Base-by-base conservation (phyloP, 495 filamentous ascomycete genomes). In the Hyphodiscus hymeniophilus region DNA sequence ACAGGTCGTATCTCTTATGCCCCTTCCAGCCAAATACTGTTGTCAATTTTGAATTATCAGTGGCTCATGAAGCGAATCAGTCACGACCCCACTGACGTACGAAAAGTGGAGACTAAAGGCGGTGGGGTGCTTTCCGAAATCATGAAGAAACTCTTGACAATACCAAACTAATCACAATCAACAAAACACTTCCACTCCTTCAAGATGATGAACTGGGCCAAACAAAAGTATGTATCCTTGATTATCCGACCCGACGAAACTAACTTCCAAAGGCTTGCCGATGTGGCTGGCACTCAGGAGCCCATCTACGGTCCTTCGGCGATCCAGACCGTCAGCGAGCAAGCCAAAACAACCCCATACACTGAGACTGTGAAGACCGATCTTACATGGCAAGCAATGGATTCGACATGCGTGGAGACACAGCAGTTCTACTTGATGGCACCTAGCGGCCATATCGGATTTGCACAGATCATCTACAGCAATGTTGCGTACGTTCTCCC, bases 381-480 rank as follows among this genome's bases (percentile, higher is more conserved):
- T 59, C 56, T 95, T 54, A 83, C 76, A 75, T 98, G 92, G 92
- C 66, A 67, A 48, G 79, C 75, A 3, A 73, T 86, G 71, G 84
- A 88, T 45, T 83, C 81, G 51, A 97, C 92, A 51, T 82, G 76
- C 60, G 92, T 95, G 47, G 92, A 98, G 70, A 96, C 89, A n/a
- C 85, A 96, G 69, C 88, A 77, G 49, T 98, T 96, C 70, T 97
- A 98, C 68, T 66, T 94, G 63, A 83, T 82, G 71, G 70, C 84
- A 38, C 85, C 95, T 49, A 73, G 66, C 47, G 94, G 92, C 15
- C 72, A 80, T 51, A 60, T 91, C 52, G 88, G 75, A 5, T 74
- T 95, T 65, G 79, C 75, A 42, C 94, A 97, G 73, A 75, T 96
- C 64, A 95, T 97, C 62, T 96, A 96, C 76, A 95, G 85, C 69